A percentile compares a stretch with the other conserved stretches of the same genome.
phyloP scores from a whole-genome alignment of 805 yeast genomes.

The Ascoidea rubescens region DNA sequence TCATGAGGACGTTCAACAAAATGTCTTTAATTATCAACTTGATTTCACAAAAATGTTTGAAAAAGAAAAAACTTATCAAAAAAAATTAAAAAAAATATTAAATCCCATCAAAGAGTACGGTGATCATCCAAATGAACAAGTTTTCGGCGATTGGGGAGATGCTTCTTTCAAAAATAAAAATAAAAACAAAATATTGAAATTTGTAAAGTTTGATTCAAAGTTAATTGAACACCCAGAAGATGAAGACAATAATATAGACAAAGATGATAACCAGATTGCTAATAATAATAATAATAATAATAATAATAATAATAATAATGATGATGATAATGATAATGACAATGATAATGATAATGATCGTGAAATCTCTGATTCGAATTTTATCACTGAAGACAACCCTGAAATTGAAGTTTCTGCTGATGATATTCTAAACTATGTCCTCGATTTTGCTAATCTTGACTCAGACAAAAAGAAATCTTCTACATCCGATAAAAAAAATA shows the following conservation, averaged over 20 bases:
- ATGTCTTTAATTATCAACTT: background rate
- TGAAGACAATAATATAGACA: conserved; percentile 5
- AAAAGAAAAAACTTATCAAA: conserved; percentile 13
- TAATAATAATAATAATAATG: conserved; percentile 12
- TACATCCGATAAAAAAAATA: too few species aligned
- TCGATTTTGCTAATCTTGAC: background rate
- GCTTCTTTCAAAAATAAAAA: conserved; percentile 7
- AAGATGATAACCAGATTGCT: conserved; percentile 9
- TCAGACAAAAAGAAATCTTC: background rate
- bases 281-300: conserved; percentile 9
- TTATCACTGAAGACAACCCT: too few species aligned
- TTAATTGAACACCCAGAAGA: background rate
- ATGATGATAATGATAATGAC: conserved; percentile 1
- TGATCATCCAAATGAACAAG: conserved; percentile 10
- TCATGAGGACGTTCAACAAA: conserved; percentile 10
- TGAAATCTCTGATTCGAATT: conserved; percentile 2
- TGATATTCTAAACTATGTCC: background rate
- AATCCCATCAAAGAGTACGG: conserved; percentile 13
- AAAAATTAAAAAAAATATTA: conserved; percentile 11
- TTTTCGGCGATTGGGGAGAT: conserved; percentile 11
- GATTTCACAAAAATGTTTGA: conserved; percentile 3
- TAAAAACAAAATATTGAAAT: conserved; percentile 13
- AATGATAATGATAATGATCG: conserved; percentile 5
- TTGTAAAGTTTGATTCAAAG: conserved; percentile 5
- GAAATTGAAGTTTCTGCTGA: background rate